These are phyloP conservation scores for Pestalotiopsis sp. DNA, from an alignment of 2,329 filamentous ascomycete species.

Conservation along the genomic window DNA sequence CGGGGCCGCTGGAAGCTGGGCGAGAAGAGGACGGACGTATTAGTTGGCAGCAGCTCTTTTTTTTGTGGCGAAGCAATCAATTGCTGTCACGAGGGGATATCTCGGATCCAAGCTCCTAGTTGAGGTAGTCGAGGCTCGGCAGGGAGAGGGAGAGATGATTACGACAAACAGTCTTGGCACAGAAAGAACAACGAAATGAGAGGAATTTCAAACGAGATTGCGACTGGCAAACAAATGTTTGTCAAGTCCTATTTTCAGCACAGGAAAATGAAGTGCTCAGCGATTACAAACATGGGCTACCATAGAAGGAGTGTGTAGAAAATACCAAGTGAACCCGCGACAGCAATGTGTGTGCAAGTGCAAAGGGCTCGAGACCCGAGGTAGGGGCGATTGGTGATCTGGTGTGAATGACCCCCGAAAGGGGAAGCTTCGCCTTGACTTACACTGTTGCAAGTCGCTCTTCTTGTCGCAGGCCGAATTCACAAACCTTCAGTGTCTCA, in stretches of 20 bases:
- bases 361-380: not conserved
- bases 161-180: not conserved
- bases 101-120: not conserved
- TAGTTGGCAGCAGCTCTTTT: not conserved
- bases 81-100: constrained; percentile 9
- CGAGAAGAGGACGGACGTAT: too few species aligned
- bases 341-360: not conserved
- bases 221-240: not conserved
- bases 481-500: constrained; percentile 12
- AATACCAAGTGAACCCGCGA: too few species aligned
- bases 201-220: not conserved
- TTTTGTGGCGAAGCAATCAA: constrained; percentile 6
- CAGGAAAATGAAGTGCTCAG: not conserved
- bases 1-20: too few species aligned
- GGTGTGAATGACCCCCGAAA: not conserved
- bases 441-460: not conserved
- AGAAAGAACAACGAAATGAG: not conserved
- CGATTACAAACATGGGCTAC: not conserved
- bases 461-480: not conserved
- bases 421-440: not conserved
- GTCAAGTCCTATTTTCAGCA: not conserved
- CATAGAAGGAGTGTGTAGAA: not conserved
- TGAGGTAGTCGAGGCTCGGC: not conserved
- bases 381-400: not conserved
- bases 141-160: not conserved